A percentile compares a stretch with the other conserved stretches of the same genome.
Evolutionary conservation across 2,329 filamentous ascomycete genomes (phyloP).

Genomic region (Incumbomyces delicatus): DNA sequence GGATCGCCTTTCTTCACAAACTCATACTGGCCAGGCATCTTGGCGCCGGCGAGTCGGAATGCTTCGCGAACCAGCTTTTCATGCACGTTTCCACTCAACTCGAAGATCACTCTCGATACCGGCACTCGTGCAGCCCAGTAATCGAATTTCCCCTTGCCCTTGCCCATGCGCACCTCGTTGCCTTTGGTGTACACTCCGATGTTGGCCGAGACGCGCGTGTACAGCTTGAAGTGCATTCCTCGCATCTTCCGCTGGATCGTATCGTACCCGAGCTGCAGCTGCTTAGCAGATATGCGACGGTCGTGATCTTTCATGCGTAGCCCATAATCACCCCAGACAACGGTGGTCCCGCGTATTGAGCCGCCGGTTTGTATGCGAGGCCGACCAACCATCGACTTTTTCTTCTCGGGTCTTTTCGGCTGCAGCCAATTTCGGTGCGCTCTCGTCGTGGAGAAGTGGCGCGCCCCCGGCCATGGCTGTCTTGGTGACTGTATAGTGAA

Average conservation of each 20-base stretch:
- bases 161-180: slow-evolving; percentile 98
- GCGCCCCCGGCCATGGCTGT: too few species aligned
- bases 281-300: slow-evolving; percentile 74
- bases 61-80: slow-evolving; percentile 91
- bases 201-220: slow-evolving; percentile 83
- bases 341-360: slow-evolving; percentile 82
- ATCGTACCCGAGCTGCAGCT: slow-evolving; percentile 84
- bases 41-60: slow-evolving; percentile 86
- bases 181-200: slow-evolving; percentile 92
- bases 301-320: slow-evolving; percentile 90
- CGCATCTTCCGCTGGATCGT: slow-evolving; percentile 81
- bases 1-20: slow-evolving; percentile 90
- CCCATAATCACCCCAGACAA: slow-evolving; percentile 93
- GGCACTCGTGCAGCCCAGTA: slow-evolving; percentile 88
- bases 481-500: background rate
- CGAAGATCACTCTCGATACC: slow-evolving; percentile 85
- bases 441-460: slow-evolving; percentile 61
- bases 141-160: slow-evolving; percentile 95
- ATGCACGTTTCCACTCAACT: slow-evolving; percentile 83
- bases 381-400: slow-evolving; percentile 81
- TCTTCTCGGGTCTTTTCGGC: slow-evolving; percentile 67
- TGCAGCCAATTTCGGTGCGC: slow-evolving; percentile 64
- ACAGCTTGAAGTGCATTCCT: slow-evolving; percentile 85
- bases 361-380: slow-evolving; percentile 83
- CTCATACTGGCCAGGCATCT: slow-evolving; percentile 77